Conservation (phyloP, 176 grass and related monocot species). For the Bothriochloa decipiens region DNA sequence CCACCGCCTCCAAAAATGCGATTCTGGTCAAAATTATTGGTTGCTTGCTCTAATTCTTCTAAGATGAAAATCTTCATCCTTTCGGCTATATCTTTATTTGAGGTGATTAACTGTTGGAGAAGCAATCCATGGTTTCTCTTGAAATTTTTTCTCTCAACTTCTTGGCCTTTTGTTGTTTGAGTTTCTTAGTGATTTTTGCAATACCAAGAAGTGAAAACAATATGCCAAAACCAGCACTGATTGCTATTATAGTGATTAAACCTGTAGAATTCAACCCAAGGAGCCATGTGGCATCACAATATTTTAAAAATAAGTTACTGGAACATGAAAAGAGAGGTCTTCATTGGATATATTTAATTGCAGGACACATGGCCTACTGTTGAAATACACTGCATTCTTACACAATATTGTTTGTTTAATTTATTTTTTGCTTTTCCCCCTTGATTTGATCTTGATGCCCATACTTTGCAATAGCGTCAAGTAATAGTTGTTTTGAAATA, state of each 20-base stretch:
- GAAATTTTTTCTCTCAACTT: conserved; percentile 45
- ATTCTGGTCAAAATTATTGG: conserved; percentile 58
- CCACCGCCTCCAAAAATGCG: conserved; percentile 43
- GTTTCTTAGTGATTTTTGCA: conserved; percentile 22
- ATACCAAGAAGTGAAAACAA: conserved; percentile 33
- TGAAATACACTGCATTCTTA: too few species aligned
- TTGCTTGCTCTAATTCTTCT: conserved; percentile 51
- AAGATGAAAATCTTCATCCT: conserved; percentile 56
- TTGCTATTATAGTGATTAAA: conserved; percentile 42
- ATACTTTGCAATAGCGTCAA: too few species aligned
- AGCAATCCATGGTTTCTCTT: conserved; percentile 57
- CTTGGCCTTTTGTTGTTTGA: conserved; percentile 28
- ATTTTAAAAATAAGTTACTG: neutral
- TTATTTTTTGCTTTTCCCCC: too few species aligned
- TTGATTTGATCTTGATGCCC: too few species aligned
- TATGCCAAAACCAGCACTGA: conserved; percentile 41
- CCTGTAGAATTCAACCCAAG: conserved; percentile 12
- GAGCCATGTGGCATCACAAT: neutral
- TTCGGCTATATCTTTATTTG: conserved; percentile 50
- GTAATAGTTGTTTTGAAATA: too few species aligned
- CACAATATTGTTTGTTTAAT: too few species aligned
- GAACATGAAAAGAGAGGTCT: neutral
- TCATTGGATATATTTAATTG: neutral
- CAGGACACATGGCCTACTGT: too few species aligned
- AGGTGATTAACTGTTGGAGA: conserved; percentile 50